Evolutionary conservation across 116 monocot species (phyloP).

Genomic region (Dioscorea cayenensis): DNA sequence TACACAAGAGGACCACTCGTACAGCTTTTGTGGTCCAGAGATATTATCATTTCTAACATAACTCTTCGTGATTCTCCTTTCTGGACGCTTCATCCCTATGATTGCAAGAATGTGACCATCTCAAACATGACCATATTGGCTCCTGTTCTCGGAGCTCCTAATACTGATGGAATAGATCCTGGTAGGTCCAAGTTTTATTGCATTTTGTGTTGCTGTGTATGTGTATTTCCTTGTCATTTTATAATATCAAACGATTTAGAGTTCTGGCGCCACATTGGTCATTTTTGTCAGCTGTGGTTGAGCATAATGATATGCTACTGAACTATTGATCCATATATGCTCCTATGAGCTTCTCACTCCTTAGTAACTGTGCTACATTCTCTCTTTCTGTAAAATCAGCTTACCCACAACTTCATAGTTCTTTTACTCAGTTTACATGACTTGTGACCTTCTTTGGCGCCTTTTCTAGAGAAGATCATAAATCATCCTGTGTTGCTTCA

Average conservation of each 20-base stretch:
- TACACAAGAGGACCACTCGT: slow-evolving; percentile 84
- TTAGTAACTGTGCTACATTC: too few relatives aligned
- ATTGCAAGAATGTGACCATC: slow-evolving; percentile 74
- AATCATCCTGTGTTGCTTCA: neutral
- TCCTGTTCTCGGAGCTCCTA: slow-evolving; percentile 73
- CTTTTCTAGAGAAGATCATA: neutral
- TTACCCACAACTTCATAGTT: neutral
- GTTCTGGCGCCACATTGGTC: too few relatives aligned
- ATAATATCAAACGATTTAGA: too few relatives aligned
- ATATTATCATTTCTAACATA: slow-evolving; percentile 73
- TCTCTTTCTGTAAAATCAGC: too few relatives aligned
- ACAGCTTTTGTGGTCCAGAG: slow-evolving; percentile 76
- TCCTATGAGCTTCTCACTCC: too few relatives aligned
- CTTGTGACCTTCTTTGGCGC: neutral
- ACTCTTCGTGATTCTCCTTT: slow-evolving; percentile 82
- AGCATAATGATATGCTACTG: too few relatives aligned
- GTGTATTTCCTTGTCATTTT: neutral
- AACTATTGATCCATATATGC: too few relatives aligned
- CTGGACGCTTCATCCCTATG: slow-evolving; percentile 87
- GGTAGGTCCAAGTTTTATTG: slow-evolving; percentile 33
- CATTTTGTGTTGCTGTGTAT: neutral
- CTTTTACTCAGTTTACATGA: neutral
- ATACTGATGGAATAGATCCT: slow-evolving; percentile 97
- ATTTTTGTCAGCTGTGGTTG: too few relatives aligned
- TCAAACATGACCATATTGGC: slow-evolving; percentile 70